Percentiles rank a stretch among this genome's conserved stretches.
phyloP scores from a whole-genome alignment of 2,329 filamentous ascomycete genomes.

The Talaromyces marneffei region DNA sequence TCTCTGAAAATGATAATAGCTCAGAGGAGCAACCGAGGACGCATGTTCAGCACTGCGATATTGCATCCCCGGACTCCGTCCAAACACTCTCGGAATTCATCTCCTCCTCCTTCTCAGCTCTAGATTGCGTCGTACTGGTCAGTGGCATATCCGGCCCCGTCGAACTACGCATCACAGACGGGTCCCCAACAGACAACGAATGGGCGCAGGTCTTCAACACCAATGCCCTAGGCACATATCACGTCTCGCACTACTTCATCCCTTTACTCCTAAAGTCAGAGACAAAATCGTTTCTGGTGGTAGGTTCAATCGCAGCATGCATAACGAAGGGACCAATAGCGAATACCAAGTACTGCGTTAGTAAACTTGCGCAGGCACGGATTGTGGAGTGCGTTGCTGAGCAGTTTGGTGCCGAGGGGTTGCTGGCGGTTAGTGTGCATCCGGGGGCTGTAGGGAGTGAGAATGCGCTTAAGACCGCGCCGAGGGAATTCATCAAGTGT shows the following conservation, averaged over 20 bases:
- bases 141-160: constrained; percentile 27
- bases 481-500: constrained; percentile 19
- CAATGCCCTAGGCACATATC: constrained; percentile 34
- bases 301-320: constrained; percentile 25
- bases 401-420: constrained; percentile 22
- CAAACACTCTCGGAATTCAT: constrained; percentile 16
- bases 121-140: constrained; percentile 20
- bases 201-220: constrained; percentile 27
- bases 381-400: constrained; percentile 34
- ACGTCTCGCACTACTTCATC: constrained; percentile 31
- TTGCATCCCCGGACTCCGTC: constrained; percentile 25
- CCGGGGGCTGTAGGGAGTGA: constrained; percentile 32
- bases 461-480: constrained; percentile 26
- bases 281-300: constrained; percentile 26
- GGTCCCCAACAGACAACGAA: constrained; percentile 26
- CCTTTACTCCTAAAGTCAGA: constrained; percentile 22
- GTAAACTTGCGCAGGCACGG: constrained; percentile 31
- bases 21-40: constrained; percentile 13
- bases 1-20: neutral
- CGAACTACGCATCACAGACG: constrained; percentile 27
- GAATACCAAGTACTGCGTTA: constrained; percentile 34
- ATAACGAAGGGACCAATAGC: constrained; percentile 37
- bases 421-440: constrained; percentile 28
- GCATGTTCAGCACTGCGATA: constrained; percentile 26
- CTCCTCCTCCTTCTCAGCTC: neutral